phyloP scores from a whole-genome alignment of 345 rosid genomes.

The Eucalyptus tenuipes region DNA sequence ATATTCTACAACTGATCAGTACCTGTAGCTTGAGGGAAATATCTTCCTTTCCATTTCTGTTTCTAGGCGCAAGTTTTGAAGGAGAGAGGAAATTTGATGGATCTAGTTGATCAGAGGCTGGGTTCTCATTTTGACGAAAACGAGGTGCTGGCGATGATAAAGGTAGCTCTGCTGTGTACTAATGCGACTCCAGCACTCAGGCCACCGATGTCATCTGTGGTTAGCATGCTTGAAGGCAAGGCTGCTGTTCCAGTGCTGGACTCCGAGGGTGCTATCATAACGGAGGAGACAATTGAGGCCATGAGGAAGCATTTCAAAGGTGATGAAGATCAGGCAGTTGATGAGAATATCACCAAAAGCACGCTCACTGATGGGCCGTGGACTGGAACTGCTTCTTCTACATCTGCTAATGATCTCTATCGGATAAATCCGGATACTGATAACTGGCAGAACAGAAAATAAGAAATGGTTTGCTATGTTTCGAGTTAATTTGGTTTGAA shows the following conservation, averaged over 20 bases:
- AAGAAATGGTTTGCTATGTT: background rate
- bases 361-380: background rate
- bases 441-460: background rate
- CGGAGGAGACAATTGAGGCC: no score
- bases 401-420: slow-evolving; percentile 12
- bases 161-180: background rate
- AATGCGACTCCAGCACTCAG: no score
- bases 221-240: no score
- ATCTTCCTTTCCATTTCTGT: background rate
- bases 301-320: no score
- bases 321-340: no score
- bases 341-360: no score
- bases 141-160: background rate
- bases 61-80: background rate
- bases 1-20: background rate
- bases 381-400: slow-evolving; percentile 5
- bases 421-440: background rate
- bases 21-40: background rate
- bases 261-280: no score
- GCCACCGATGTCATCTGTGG: no score
- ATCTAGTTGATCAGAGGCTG: background rate
- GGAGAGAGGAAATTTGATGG: background rate
- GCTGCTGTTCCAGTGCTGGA: no score
- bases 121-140: background rate
- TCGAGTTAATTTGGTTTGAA: no score